These are phyloP conservation scores for Pelagophyceae sp. DNA, from an alignment of 352 stramenopile genomes.

Conservation along the genomic window DNA sequence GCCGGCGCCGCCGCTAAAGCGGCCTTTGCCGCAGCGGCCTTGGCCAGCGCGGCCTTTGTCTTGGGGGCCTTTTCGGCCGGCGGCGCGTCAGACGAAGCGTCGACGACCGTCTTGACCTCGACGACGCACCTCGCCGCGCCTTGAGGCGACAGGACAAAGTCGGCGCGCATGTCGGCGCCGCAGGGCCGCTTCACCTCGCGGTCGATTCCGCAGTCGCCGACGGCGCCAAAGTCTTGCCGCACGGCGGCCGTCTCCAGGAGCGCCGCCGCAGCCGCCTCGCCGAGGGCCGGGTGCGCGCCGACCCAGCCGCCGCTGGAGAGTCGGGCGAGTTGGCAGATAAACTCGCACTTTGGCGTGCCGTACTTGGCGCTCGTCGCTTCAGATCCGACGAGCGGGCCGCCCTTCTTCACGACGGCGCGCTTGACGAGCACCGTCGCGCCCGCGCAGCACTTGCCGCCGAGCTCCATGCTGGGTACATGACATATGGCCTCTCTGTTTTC, in stretches of 20 bases:
- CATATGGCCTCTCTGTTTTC: conserved; percentile 26
- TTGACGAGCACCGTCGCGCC: conserved; percentile 40
- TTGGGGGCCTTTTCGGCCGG: conserved; percentile 29
- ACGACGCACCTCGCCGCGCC: conserved; percentile 21
- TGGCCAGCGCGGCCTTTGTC: conserved; percentile 24
- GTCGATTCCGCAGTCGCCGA: background rate
- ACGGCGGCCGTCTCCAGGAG: background rate
- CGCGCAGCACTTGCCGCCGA: conserved; percentile 46
- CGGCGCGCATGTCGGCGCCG: conserved; percentile 33
- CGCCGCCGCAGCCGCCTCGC: background rate
- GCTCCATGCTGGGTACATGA: conserved; percentile 54
- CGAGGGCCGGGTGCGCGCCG: conserved; percentile 20
- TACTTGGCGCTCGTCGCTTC: conserved; percentile 40
- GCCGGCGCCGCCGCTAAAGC: too few relatives aligned
- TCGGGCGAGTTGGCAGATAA: conserved; percentile 31
- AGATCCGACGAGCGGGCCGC: conserved; percentile 31
- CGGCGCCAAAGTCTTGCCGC: background rate
- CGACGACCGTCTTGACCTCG: conserved; percentile 44
- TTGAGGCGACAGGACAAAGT: conserved; percentile 34
- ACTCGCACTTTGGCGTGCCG: conserved; percentile 42
- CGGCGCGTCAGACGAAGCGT: conserved; percentile 35
- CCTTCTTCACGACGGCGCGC: conserved; percentile 31
- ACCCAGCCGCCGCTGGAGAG: background rate
- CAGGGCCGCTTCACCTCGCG: background rate
- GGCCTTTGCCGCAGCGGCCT: conserved; percentile 17